Conservation (phyloP, 2,329 filamentous ascomycete genomes). For the Leptographium galeiforme region DNA sequence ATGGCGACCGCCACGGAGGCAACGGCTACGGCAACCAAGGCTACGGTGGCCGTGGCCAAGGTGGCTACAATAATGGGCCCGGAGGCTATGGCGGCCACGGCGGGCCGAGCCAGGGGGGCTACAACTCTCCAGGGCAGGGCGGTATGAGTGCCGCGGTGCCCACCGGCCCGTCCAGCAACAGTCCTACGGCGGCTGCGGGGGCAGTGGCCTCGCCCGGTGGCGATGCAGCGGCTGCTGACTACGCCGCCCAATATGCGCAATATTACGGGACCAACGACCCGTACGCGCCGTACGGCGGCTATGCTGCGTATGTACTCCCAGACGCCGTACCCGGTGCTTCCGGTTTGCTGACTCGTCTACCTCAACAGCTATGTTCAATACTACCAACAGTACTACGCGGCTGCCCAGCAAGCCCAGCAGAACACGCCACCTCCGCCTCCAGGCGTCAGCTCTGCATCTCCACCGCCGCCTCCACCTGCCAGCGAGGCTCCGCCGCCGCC, state of each 20-base stretch:
- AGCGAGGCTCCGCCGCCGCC: conserved; percentile 41
- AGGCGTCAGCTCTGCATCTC: neutral
- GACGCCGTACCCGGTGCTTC: neutral
- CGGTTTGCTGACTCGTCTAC: neutral
- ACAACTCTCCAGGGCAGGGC: conserved; percentile 20
- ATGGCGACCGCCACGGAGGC: conserved; percentile 29
- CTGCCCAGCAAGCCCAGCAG: conserved; percentile 27
- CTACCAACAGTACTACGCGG: conserved; percentile 58
- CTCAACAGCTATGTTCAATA: conserved; percentile 46
- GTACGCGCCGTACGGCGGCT: conserved; percentile 84
- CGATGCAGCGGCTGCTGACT: conserved; percentile 38
- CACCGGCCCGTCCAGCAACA: neutral
- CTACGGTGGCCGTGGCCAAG: conserved; percentile 26
- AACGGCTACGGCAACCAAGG: conserved; percentile 18
- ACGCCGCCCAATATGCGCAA: conserved; percentile 69
- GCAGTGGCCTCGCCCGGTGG: neutral
- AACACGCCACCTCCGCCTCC: conserved; percentile 18
- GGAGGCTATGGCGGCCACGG: conserved; percentile 19
- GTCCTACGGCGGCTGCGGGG: neutral
- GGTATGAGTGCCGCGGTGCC: neutral
- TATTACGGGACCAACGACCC: conserved; percentile 62
- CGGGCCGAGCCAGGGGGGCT: conserved; percentile 19
- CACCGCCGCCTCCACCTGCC: conserved; percentile 2
- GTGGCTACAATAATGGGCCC: neutral
- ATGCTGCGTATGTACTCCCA: conserved; percentile 47